Percentiles rank a stretch among this genome's conserved stretches.
Conservation (phyloP, 345 rosid genomes). For the Dimocarpus longan region DNA sequence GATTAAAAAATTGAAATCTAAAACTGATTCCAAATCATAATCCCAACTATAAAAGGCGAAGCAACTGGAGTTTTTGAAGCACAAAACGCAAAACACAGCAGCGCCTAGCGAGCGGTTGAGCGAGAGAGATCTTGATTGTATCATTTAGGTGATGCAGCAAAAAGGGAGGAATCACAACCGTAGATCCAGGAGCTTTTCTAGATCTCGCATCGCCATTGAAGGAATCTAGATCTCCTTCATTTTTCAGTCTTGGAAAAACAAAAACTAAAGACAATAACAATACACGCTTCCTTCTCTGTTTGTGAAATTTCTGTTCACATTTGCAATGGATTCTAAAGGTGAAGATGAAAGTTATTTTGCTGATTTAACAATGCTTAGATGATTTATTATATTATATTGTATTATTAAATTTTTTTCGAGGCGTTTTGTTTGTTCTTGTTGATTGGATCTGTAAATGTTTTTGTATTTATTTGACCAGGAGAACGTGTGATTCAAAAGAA, state of each 20-base stretch:
- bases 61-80: neutral
- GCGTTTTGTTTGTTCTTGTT: neutral
- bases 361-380: neutral
- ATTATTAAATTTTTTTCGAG: neutral
- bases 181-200: slow-evolving; percentile 76
- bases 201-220: slow-evolving; percentile 72
- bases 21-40: neutral
- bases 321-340: slow-evolving; percentile 58
- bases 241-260: neutral
- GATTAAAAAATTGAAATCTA: neutral
- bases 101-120: neutral
- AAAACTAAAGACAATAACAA: neutral
- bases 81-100: neutral
- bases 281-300: neutral
- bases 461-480: slow-evolving; percentile 32
- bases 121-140: neutral
- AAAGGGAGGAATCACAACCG: slow-evolving; percentile 62
- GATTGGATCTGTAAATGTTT: slow-evolving; percentile 4
- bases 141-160: slow-evolving; percentile 61
- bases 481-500: slow-evolving; percentile 73
- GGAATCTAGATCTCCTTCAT: slow-evolving; percentile 38
- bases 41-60: neutral
- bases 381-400: neutral
- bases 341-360: neutral
- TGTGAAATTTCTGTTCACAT: neutral